Percentiles rank a stretch among this genome's conserved stretches.
These are phyloP conservation scores for Corinectria fuckeliana DNA, from an alignment of 2,329 filamentous ascomycete genomes.

Conservation along the genomic window DNA sequence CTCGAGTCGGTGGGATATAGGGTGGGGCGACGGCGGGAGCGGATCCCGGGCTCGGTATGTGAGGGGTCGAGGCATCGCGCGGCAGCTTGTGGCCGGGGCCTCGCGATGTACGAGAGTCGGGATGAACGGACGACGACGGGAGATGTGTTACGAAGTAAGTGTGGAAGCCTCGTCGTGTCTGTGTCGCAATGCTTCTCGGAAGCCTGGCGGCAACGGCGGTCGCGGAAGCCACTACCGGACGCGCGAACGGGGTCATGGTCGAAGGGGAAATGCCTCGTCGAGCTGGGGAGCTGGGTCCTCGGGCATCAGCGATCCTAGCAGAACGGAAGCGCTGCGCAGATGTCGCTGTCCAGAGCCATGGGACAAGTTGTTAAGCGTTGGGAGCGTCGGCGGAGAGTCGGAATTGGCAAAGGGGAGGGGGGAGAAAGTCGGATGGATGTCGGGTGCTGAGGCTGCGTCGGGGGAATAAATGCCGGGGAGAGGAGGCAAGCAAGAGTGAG, in stretches of 20 bases:
- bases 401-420: conserved; percentile 5
- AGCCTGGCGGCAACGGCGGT: conserved; percentile 25
- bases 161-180: conserved; percentile 70
- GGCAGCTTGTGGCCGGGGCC: conserved; percentile 85
- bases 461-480: not conserved
- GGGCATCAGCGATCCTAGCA: conserved; percentile 35
- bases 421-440: conserved; percentile 19
- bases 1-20: conserved; percentile 64
- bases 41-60: conserved; percentile 62
- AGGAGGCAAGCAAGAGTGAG: not conserved
- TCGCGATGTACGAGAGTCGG: conserved; percentile 71
- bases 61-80: conserved; percentile 81
- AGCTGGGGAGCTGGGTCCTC: conserved; percentile 17
- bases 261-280: conserved; percentile 6
- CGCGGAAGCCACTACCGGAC: conserved; percentile 20
- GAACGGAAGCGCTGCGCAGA: conserved; percentile 32
- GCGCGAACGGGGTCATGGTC: conserved; percentile 36
- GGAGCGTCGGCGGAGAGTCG: conserved; percentile 13
- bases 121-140: conserved; percentile 89
- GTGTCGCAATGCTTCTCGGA: conserved; percentile 20
- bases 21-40: conserved; percentile 66
- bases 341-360: conserved; percentile 37
- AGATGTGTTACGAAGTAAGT: conserved; percentile 98
- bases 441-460: conserved; percentile 6
- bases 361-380: conserved; percentile 25